A percentile compares a stretch with the other conserved stretches of the same genome.
Evolutionary conservation across 2,329 filamentous ascomycete species (phyloP).

Genomic region (Davidsoniella eucalypti): DNA sequence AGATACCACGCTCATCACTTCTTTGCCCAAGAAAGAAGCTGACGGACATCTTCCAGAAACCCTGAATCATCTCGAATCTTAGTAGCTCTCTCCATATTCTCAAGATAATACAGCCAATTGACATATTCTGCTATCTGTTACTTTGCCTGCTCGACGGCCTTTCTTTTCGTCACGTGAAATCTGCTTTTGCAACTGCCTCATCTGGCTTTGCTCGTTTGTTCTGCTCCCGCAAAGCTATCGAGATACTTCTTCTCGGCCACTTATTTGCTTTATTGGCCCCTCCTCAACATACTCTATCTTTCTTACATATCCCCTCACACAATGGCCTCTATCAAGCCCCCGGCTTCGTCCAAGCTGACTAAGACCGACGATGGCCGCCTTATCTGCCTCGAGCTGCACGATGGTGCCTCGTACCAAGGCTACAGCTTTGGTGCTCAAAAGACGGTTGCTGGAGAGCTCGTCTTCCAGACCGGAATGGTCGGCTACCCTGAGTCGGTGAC

Average conservation of each 20-base stretch:
- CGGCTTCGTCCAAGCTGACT: slow-evolving; percentile 44
- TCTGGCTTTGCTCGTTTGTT: slow-evolving; percentile 3
- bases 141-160: slow-evolving; percentile 15
- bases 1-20: neutral
- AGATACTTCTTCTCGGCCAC: neutral
- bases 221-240: slow-evolving; percentile 7
- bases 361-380: slow-evolving; percentile 39
- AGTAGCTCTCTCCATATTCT: slow-evolving; percentile 6
- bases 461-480: slow-evolving; percentile 99
- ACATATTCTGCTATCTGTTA: slow-evolving; percentile 12
- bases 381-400: slow-evolving; percentile 80
- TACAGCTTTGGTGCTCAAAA: slow-evolving; percentile 93
- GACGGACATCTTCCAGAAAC: neutral
- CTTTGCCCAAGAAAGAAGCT: slow-evolving; percentile 3
- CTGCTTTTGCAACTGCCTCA: slow-evolving; percentile 5
- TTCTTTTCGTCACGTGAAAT: slow-evolving; percentile 2
- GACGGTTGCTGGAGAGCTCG: slow-evolving; percentile 88
- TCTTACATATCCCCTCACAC: slow-evolving; percentile 2
- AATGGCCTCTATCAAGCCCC: slow-evolving; percentile 25
- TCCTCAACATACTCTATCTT: neutral
- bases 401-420: slow-evolving; percentile 81
- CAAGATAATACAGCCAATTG: neutral
- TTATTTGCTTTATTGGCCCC: neutral
- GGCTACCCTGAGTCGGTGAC: slow-evolving; percentile 92
- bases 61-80: slow-evolving; percentile 6